phyloP scores from a whole-genome alignment of 257 asterid species.

The Salvia rosmarinus region DNA sequence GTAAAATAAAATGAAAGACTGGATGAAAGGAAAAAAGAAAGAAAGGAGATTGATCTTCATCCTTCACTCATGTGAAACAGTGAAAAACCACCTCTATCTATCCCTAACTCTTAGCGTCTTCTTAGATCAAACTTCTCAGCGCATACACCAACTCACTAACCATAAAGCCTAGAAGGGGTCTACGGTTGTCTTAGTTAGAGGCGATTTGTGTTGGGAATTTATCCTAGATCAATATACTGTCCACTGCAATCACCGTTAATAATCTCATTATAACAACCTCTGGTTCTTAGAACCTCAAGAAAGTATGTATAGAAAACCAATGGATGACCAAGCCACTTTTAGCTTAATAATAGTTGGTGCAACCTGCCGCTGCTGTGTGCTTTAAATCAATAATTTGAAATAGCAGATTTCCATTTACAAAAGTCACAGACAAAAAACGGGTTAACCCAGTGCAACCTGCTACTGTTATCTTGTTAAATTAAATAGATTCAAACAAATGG shows the following conservation, averaged over 20 bases:
- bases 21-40: neutral
- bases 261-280: neutral
- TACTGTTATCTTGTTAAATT: neutral
- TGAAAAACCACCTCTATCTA: neutral
- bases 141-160: conserved; percentile 5
- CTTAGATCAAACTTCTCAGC: conserved; percentile 22
- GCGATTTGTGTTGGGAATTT: conserved; percentile 12
- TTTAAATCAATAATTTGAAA: neutral
- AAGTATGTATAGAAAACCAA: conserved; percentile 7
- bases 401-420: conserved; percentile 5
- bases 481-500: conserved; percentile 2
- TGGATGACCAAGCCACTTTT: neutral
- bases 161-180: conserved; percentile 1
- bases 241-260: neutral
- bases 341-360: conserved; percentile 8
- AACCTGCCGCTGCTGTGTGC: neutral
- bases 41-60: neutral
- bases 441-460: neutral
- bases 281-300: conserved; percentile 14
- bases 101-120: conserved; percentile 23
- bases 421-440: neutral
- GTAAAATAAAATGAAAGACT: neutral
- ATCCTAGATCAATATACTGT: neutral
- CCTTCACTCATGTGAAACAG: conserved; percentile 7
- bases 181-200: conserved; percentile 13